phyloP scores from a whole-genome alignment of 306 rosid species.

The Mimosa pudica region DNA sequence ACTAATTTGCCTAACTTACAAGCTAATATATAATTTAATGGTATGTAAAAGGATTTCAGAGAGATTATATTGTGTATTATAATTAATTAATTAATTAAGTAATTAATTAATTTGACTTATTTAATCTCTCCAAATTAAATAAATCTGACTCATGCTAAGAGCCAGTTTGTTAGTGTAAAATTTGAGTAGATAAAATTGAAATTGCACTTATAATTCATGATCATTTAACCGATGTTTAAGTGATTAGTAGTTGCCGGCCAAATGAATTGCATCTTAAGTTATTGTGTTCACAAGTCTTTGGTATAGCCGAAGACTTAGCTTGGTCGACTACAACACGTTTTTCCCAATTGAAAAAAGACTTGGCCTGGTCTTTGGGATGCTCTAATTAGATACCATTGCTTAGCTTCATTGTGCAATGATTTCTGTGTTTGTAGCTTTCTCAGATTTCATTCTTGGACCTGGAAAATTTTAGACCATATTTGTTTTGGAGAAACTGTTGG shows the following conservation, averaged over 20 bases:
- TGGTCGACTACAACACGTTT: not conserved
- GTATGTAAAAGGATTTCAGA: no score
- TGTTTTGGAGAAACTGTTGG: not conserved
- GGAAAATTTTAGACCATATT: not conserved
- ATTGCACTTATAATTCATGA: not conserved
- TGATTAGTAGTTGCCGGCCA: not conserved
- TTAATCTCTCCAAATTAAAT: no score
- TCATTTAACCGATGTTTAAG: not conserved
- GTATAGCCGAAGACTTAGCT: not conserved
- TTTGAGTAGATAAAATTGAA: no score
- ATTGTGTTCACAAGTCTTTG: not conserved
- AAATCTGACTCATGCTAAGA: no score
- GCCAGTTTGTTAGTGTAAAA: no score
- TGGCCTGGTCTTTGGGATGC: not conserved
- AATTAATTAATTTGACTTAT: no score
- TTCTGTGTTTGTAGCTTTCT: not conserved
- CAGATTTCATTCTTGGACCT: not conserved
- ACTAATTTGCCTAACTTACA: no score
- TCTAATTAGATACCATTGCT: not conserved
- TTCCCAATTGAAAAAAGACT: not conserved
- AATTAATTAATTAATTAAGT: no score
- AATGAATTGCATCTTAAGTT: not conserved
- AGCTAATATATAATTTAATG: no score
- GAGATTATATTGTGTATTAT: no score
- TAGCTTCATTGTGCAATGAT: not conserved